phyloP scores from a whole-genome alignment of 306 rosid genomes.

The Vigna hirtella region DNA sequence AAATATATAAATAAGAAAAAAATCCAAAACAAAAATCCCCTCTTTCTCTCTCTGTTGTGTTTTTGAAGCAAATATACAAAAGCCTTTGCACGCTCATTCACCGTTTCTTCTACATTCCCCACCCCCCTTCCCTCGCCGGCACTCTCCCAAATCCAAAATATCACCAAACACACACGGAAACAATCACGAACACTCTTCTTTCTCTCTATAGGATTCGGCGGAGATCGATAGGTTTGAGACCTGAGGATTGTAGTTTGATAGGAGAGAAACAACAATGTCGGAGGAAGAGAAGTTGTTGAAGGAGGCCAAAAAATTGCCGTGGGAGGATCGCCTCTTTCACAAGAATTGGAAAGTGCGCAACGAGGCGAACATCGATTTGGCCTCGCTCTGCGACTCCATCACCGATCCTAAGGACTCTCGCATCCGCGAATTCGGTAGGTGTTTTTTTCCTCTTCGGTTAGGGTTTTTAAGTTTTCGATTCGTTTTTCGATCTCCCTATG shows the following conservation, averaged over 20 bases:
- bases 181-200: neutral
- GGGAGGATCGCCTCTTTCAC: conserved; percentile 96
- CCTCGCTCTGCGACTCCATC: conserved; percentile 88
- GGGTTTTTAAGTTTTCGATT: conserved; percentile 45
- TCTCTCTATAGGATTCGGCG: conserved; percentile 40
- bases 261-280: conserved; percentile 55
- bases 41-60: conserved; percentile 42
- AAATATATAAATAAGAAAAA: neutral
- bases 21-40: conserved; percentile 20
- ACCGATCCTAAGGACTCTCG: conserved; percentile 97
- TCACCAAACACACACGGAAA: neutral
- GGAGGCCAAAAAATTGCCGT: conserved; percentile 98
- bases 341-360: conserved; percentile 99
- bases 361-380: conserved; percentile 93
- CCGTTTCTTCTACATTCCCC: conserved; percentile 33
- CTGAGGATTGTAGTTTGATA: conserved; percentile 30
- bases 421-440: conserved; percentile 91
- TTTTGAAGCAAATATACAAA: conserved; percentile 59
- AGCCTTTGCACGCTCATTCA: conserved; percentile 35
- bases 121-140: conserved; percentile 51
- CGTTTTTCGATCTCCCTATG: conserved; percentile 31
- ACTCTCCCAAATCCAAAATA: neutral
- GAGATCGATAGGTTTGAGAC: conserved; percentile 48
- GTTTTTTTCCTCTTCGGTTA: neutral
- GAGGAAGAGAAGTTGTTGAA: conserved; percentile 95